Percentiles rank a stretch among this genome's conserved stretches.
phyloP scores from a whole-genome alignment of 2,329 filamentous ascomycete genomes.

The Pseudogymnoascus sp. region DNA sequence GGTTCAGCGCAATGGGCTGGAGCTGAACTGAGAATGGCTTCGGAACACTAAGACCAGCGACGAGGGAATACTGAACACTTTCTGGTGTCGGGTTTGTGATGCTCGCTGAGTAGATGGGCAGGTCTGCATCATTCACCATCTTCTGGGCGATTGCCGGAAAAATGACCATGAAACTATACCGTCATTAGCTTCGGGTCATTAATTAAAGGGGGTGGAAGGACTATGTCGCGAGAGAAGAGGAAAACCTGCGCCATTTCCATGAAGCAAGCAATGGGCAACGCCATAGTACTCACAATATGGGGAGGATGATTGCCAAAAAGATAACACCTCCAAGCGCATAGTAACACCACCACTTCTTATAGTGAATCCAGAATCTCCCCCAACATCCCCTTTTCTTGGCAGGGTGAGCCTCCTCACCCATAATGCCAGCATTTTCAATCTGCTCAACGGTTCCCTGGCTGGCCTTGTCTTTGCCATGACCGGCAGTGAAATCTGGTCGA shows the following conservation, averaged over 20 bases:
- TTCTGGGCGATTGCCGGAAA: slow-evolving; percentile 36
- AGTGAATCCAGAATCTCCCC: slow-evolving; percentile 29
- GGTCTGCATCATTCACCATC: slow-evolving; percentile 31
- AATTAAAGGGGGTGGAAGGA: background rate
- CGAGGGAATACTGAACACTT: slow-evolving; percentile 29
- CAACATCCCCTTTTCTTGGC: background rate
- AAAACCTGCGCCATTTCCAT: background rate
- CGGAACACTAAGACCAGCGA: slow-evolving; percentile 32
- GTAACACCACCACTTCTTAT: slow-evolving; percentile 33
- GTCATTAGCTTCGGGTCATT: background rate
- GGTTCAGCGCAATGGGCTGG: slow-evolving; percentile 28
- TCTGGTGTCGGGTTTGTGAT: slow-evolving; percentile 31
- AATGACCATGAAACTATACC: slow-evolving; percentile 31
- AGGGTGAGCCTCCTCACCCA: background rate
- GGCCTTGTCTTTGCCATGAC: slow-evolving; percentile 1
- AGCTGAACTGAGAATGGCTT: slow-evolving; percentile 31
- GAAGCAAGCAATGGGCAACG: background rate
- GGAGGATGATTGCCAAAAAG: slow-evolving; percentile 34
- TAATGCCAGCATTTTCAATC: background rate
- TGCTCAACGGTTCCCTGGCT: background rate
- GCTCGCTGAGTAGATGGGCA: slow-evolving; percentile 31
- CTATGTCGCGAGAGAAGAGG: background rate
- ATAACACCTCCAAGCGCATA: slow-evolving; percentile 31
- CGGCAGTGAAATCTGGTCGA: background rate
- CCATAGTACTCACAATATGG: slow-evolving; percentile 14